These are phyloP conservation scores for Wickerhamomyces sp. DNA, from an alignment of 1,139 yeast species.

Conservation along the genomic window DNA sequence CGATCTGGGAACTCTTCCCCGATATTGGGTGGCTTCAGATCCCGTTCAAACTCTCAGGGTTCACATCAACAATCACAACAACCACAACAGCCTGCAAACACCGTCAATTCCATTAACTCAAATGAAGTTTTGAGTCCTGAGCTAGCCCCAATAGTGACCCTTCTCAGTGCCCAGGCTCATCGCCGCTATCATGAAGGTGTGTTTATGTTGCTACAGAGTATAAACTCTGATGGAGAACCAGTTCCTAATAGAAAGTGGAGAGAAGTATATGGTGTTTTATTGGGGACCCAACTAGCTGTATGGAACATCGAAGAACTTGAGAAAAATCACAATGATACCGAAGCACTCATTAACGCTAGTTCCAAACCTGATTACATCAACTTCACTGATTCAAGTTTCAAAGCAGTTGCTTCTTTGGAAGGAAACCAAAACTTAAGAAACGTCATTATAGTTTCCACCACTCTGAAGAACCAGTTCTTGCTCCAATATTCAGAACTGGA, in stretches of 20 bases:
- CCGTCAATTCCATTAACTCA: background rate
- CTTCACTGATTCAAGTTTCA: conserved; percentile 86
- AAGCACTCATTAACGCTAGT: conserved; percentile 48
- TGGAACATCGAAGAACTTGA: conserved; percentile 87
- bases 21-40: conserved; percentile 6
- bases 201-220: conserved; percentile 65
- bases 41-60: conserved; percentile 14
- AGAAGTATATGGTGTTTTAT: conserved; percentile 86
- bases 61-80: background rate
- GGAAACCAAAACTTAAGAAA: conserved; percentile 38
- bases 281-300: conserved; percentile 86
- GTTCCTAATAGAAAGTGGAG: conserved; percentile 77
- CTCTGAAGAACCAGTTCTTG: conserved; percentile 80
- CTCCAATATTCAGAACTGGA: conserved; percentile 65
- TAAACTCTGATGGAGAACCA: conserved; percentile 81
- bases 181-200: conserved; percentile 73
- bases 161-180: conserved; percentile 67
- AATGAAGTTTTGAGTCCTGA: conserved; percentile 45
- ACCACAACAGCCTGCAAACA: conserved; percentile 1
- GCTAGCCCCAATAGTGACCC: conserved; percentile 68
- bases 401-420: conserved; percentile 47
- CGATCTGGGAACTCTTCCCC: conserved; percentile 14
- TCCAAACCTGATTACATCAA: conserved; percentile 85
- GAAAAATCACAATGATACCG: conserved; percentile 43
- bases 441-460: conserved; percentile 83